Evolutionary conservation across 1,284 basidiomycete species (phyloP), one percentile per base, ranked within the genome.

Genomic region (Vanrija sp.): DNA sequence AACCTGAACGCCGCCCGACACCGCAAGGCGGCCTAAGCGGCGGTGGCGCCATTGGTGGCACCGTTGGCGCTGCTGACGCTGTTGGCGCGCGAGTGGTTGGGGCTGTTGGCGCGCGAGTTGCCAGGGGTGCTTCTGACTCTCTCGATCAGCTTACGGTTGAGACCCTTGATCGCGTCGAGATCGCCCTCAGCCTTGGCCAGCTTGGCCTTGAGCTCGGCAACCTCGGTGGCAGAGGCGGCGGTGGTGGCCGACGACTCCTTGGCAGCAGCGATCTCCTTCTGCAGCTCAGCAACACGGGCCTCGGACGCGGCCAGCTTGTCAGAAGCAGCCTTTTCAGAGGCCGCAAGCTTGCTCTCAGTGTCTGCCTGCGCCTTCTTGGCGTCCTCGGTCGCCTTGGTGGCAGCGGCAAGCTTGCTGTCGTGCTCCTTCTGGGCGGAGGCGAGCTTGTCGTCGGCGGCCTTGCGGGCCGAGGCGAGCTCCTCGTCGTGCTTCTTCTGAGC

Each of bases 161-260:
- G 34, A 15, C 34, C 34, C 34, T 34, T 34, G 34, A 34, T 34
- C 9, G 34, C 34, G 7, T 34, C 34, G 34, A 34, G 34, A 12
- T 34, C 34, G 34, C 34, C 34, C 34, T 34, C 34, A 12, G 34
- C 43, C 8, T 60, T 55, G 6, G 62, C 58, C 26, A 67, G 65
- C 2, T 52, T 46, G 19, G 62, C 52, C n/a, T 54, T 51, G 14
- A 65, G 46, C 10, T 66, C 51, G 25, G 64, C 57, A 16, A 68
- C 29, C 49, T 70, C 68, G 43, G 68, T 64, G 16, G 66, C 62
- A 25, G 52, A 48, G 2, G 52, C 25, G 16, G 63, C 34, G 5
- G 34, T 5, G 5, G 34, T 49, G 38, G 63, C 61, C 1, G 51
- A 16, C 19, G 55, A 58, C 21, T 65, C n/a, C 34, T 34, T 34